Base-by-base conservation (phyloP, 768 basidiomycete genomes). In the Cystobasidium onofrii region DNA sequence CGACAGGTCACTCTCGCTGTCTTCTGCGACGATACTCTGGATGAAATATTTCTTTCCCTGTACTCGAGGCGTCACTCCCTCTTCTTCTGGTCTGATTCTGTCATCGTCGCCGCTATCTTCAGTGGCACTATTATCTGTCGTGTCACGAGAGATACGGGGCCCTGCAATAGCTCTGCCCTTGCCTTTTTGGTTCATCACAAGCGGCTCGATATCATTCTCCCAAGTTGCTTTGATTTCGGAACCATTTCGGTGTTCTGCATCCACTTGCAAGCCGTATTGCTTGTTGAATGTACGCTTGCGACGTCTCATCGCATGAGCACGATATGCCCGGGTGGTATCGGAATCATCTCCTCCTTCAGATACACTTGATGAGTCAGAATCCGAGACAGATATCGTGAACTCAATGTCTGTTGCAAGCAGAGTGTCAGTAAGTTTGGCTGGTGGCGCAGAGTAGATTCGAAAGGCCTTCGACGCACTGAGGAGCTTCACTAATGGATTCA, bases 1-100 rank as follows among this genome's bases (percentile, higher is more conserved):
- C 27, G 65, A 67, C 23, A 67, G 6, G 3, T 67, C 65, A 31
- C 44, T 67, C 12, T 67, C 65, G 27, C 52, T 50, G 13, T 67
- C 65, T 29, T 25, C 65, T 27, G 25, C 31, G 6, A 25, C 4
- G 17, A 18, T 18, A 13, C 36, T 61, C 7, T 61, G 4, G 23
- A 15, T 25, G 10, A 15, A 12, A 15, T 4, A 15, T 15, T 61
- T 39, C 31, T 12, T 61, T 39, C 29, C 57, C 4, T 33, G 13
- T 4, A 10, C 10, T 3, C 13, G 25, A 9, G 13, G 29, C 17
- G 29, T 23, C 3, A 3, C 15, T 20, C 7, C 17, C 2, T 15
- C 29, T 61, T 31, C 36, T 25, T 61, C 57, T 25, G 12, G 10
- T 23, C 29, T 61, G 57, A 61, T n/a, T n/a, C 17, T 39, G 4